phyloP scores from a whole-genome alignment of 257 asterid genomes.

The Eucommia ulmoides region DNA sequence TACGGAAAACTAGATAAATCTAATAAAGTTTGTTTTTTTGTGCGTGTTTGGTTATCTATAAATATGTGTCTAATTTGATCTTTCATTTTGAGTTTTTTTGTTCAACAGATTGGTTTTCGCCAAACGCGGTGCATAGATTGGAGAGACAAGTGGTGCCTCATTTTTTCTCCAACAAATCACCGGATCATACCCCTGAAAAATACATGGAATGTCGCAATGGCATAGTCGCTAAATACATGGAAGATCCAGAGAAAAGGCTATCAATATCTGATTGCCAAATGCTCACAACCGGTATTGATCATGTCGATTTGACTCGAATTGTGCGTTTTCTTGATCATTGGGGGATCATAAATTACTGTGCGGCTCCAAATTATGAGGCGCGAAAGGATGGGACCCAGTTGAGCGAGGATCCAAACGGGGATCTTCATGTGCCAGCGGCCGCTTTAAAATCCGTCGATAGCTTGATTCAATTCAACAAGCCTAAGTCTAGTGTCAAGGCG shows the following conservation, averaged over 20 bases:
- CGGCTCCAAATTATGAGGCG: conserved; percentile 42
- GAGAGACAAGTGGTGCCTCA: conserved; percentile 99
- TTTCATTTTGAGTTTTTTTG: conserved; percentile 2
- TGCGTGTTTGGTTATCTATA: not conserved
- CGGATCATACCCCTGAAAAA: conserved; percentile 82
- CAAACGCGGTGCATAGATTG: conserved; percentile 86
- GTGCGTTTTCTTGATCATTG: conserved; percentile 91
- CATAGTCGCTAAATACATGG: conserved; percentile 87
- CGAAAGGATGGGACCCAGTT: conserved; percentile 49
- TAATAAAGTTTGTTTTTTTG: not conserved
- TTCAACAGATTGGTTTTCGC: conserved; percentile 92
- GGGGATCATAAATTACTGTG: conserved; percentile 95
- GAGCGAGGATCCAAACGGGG: conserved; percentile 62
- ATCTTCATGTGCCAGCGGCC: conserved; percentile 72
- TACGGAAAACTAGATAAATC: no score
- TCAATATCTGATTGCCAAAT: conserved; percentile 62
- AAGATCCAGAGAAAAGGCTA: conserved; percentile 65
- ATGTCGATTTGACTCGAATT: conserved; percentile 68
- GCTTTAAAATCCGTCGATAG: conserved; percentile 90
- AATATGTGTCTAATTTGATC: not conserved
- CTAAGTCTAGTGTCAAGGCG: conserved; percentile 73
- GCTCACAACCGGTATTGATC: conserved; percentile 43
- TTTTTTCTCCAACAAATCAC: conserved; percentile 81
- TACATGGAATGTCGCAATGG: conserved; percentile 86
- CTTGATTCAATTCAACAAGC: conserved; percentile 85